Evolutionary conservation across 2,329 filamentous ascomycete species (phyloP).

Genomic region (Epichloe typhina): DNA sequence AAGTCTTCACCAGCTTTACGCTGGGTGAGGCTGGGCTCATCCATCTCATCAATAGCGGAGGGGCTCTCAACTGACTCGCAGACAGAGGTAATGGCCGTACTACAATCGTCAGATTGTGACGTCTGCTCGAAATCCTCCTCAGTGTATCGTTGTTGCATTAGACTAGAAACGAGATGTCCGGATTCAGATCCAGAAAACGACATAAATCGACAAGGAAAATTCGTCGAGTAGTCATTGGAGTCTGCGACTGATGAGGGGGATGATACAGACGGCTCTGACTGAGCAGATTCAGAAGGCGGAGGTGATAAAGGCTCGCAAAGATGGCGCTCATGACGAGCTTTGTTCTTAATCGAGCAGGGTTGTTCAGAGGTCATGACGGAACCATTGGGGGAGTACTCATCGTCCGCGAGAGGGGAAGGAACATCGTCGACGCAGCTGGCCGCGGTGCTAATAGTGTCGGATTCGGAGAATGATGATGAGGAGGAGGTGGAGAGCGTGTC

Average conservation of each 20-base stretch:
- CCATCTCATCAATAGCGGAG: slow-evolving; percentile 19
- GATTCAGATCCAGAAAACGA: slow-evolving; percentile 41
- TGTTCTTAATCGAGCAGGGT: slow-evolving; percentile 20
- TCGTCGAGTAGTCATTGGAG: slow-evolving; percentile 20
- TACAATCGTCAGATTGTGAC: slow-evolving; percentile 32
- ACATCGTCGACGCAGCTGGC: slow-evolving; percentile 26
- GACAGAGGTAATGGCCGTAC: slow-evolving; percentile 30
- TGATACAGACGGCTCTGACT: slow-evolving; percentile 28
- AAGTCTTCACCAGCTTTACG: slow-evolving; percentile 18
- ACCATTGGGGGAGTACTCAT: slow-evolving; percentile 19
- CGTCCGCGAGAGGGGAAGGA: slow-evolving; percentile 27
- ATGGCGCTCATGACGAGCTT: slow-evolving; percentile 8
- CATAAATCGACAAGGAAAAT: slow-evolving; percentile 32
- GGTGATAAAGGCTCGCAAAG: slow-evolving; percentile 21
- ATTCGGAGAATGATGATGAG: slow-evolving; percentile 24
- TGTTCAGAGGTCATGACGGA: slow-evolving; percentile 34
- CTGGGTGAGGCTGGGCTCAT: slow-evolving; percentile 17
- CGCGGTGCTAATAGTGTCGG: slow-evolving; percentile 24
- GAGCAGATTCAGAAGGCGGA: slow-evolving; percentile 37
- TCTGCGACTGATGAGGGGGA: slow-evolving; percentile 21
- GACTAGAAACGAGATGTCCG: slow-evolving; percentile 22
- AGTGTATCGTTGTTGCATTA: slow-evolving; percentile 16
- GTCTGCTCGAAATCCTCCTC: slow-evolving; percentile 30
- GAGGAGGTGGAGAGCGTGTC: slow-evolving; percentile 19
- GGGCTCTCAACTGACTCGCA: slow-evolving; percentile 31